Evolutionary conservation across 164 flowering plant genomes (phyloP), one percentile per base, ranked within the genome.

Genomic region (Chimonanthus praecox): DNA sequence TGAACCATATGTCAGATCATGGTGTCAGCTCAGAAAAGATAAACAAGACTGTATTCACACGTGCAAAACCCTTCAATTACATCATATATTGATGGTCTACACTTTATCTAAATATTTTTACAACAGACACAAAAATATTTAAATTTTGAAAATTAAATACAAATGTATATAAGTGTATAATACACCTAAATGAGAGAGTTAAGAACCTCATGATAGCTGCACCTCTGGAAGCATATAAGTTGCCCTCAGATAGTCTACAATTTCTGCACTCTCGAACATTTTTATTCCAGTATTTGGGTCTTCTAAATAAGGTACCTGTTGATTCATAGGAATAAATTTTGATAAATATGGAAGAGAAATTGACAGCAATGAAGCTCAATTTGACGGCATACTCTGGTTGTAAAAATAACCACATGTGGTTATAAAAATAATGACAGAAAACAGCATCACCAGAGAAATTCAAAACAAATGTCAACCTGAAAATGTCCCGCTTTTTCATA

Each of bases 201-300:
- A 10, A 63, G 8, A 63, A 5, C 66, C 54, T 45, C 58, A 68
- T 21, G 71, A 69, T 68, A 50, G 47, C 2, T 69, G 64, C 46
- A 33, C 76, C 75, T 54, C 76, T 80, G 74, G 79, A 65, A 80
- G 79, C 67, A 85, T 84, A 78, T 95, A 95, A 63, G 99, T 93
- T 82, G 92, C 90, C 80, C 70, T 80, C 47, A 96, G 78, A 74
- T 96, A 93, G 16, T 93, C 95, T 47, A 92, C 80, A 67, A 96
- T 93, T 66, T 89, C 95, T 72, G 98, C 99, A 82, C 99, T 96
- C 79, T 96, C 99, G 79, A 93, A 96, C 94, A 89, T 90, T 72
- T 86, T 75, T 49, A 96, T 86, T 44, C 98, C 99, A 21, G 99
- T 96, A 68, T 93, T 96, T 62, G 99, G 97, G 79, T 96, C 99